Percentiles rank a stretch among this genome's conserved stretches.
phyloP scores from a whole-genome alignment of 108 stramenopile species.

The Stephanodiscus minutulus region DNA sequence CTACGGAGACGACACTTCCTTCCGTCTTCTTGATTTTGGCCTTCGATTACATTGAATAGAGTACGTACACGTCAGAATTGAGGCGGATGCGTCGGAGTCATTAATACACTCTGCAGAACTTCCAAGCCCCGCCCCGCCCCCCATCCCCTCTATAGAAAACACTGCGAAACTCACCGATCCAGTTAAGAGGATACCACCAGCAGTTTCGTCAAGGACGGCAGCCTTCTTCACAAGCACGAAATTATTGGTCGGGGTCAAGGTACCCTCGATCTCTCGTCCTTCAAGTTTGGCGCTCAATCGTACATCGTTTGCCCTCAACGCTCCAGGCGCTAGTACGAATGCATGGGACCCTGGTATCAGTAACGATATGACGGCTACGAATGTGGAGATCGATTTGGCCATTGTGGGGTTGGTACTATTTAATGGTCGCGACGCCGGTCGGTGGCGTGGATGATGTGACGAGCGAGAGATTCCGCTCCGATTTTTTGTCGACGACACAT shows the following conservation, averaged over 20 bases:
- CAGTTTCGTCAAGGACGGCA: slow-evolving; percentile 61
- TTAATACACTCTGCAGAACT: no score
- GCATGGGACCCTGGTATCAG: neutral
- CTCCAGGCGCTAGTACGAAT: slow-evolving; percentile 10
- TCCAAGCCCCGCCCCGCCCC: neutral
- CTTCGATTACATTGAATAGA: slow-evolving; percentile 22
- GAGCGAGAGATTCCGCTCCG: no score
- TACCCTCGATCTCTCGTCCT: slow-evolving; percentile 62
- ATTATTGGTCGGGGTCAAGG: slow-evolving; percentile 76
- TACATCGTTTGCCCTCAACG: slow-evolving; percentile 3
- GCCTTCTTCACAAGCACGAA: slow-evolving; percentile 81
- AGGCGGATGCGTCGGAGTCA: neutral
- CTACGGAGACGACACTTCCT: slow-evolving; percentile 73
- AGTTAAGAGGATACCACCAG: slow-evolving; percentile 84
- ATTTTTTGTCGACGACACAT: no score
- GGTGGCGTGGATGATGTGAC: no score
- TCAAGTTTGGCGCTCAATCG: slow-evolving; percentile 52
- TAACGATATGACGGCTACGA: slow-evolving; percentile 8
- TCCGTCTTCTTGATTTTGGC: slow-evolving; percentile 83
- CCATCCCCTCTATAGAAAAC: no score
- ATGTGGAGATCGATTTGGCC: slow-evolving; percentile 15
- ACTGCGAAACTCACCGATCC: slow-evolving; percentile 41
- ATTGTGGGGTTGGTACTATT: no score
- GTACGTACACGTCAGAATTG: neutral
- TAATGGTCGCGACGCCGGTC: no score